Percentiles rank a stretch among this genome's conserved stretches.
Evolutionary conservation across 768 basidiomycete species (phyloP).

Genomic region (Mycena indigotica): DNA sequence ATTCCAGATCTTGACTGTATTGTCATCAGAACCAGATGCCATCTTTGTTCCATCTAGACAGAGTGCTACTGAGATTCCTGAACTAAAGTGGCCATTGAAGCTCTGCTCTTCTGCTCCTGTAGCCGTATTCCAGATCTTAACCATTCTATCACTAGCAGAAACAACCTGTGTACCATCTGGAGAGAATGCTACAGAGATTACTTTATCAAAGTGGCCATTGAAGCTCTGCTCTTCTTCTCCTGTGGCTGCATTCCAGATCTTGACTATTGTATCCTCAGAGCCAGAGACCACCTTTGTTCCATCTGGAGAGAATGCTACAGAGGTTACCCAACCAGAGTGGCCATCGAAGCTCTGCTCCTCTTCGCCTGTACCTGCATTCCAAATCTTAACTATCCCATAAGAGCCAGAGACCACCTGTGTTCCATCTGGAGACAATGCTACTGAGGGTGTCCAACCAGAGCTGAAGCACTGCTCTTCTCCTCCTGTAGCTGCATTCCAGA

Average conservation of each 20-base stretch:
- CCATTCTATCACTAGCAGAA: neutral
- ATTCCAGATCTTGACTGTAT: neutral
- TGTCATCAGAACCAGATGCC: neutral
- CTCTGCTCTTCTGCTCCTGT: neutral
- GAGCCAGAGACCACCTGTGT: neutral
- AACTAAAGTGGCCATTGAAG: neutral
- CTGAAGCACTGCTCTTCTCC: neutral
- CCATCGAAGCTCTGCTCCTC: neutral
- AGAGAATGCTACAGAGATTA: neutral
- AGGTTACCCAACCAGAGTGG: neutral
- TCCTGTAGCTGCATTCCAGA: constrained; percentile 25
- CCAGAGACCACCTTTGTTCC: neutral
- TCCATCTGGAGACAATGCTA: constrained; percentile 12
- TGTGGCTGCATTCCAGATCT: neutral
- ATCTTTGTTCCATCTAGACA: neutral
- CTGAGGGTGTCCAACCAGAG: constrained; percentile 5
- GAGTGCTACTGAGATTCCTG: neutral
- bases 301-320: neutral
- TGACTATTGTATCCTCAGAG: neutral
- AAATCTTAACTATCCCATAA: neutral
- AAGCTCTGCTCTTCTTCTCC: neutral
- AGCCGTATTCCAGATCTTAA: neutral
- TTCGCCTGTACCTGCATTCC: neutral
- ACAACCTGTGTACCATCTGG: neutral
- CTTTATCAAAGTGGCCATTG: neutral